Evolutionary conservation across 2,329 filamentous ascomycete genomes (phyloP), one percentile per base, ranked within the genome.

Genomic region (Botrytis squamosa): DNA sequence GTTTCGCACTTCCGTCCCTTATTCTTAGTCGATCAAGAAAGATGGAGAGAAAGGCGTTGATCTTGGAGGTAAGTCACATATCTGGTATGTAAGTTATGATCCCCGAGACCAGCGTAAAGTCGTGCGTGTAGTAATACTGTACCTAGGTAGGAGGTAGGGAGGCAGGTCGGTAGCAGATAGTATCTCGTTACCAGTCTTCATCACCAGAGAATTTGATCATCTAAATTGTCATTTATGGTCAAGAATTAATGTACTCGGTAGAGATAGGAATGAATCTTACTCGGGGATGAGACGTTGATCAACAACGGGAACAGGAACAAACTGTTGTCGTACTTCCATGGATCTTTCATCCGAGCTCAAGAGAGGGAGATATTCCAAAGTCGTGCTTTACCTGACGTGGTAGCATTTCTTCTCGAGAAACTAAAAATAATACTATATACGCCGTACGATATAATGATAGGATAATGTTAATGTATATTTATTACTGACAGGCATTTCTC

Each of bases 271-370:
- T 20, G 25, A 42, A 42, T 63, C 60, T 42, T 63, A 42, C 59
- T 62, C 59, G 59, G 36, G 59, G 59, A 62, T 62, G 59, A 62
- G 59, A 62, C 59, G 59, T 62, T 62, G 59, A 62, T 62, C 60
- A 63, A 42, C 38, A 63, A 63, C 60, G 38, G 60, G 36, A 63
- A 42, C 60, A 44, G 10, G 36, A 62, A 62, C 59, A 64, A 64
- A 64, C 60, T 29, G 60, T 63, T 64, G 36, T 42, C n/a, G 60
- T 64, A 29, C n/a, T n/a, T 40, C 36, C 59, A 40, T 62, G 59
- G 2, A 40, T 40, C 25, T 64, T 63, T 63, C 60, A 42, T 63
- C 60, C 60, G 60, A 63, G 60, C 60, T 63, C 38, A 33, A 33
- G 33, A 33, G 3, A 33, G 33, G 2, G 14, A n/a, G 38, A 62